Percentiles rank a stretch among this genome's conserved stretches.
Conservation (phyloP, 129 eudicot species). For the Glebionis coronaria region DNA sequence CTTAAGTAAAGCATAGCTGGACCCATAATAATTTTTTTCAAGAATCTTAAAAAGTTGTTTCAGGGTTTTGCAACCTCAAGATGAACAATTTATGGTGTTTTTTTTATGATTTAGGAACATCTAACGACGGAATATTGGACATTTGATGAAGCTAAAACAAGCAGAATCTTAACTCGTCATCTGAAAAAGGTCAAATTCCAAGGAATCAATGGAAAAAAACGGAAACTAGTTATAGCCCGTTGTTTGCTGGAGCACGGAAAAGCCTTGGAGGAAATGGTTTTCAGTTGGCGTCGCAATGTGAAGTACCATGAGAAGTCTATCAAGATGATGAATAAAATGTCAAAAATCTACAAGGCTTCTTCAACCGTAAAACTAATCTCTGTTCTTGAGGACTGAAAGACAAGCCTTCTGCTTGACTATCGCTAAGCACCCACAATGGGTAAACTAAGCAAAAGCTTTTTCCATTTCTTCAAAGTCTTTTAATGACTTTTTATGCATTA, state of each 20-base stretch:
- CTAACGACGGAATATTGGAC: not conserved
- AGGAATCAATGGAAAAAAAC: constrained; percentile 7
- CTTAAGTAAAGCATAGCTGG: not conserved
- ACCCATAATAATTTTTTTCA: not conserved
- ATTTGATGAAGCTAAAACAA: not conserved
- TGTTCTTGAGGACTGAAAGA: too few species aligned
- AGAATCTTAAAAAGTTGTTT: not conserved
- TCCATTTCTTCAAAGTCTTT: too few species aligned
- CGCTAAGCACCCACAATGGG: too few species aligned
- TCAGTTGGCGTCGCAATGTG: constrained; percentile 5
- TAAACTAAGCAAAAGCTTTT: too few species aligned
- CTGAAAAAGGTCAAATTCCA: constrained; percentile 7
- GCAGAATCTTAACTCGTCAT: not conserved
- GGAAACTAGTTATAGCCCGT: not conserved
- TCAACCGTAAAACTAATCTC: not conserved
- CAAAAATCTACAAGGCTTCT: not conserved
- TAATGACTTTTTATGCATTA: too few species aligned
- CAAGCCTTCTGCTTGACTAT: not conserved
- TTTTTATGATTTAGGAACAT: constrained; percentile 12
- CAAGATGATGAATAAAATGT: not conserved
- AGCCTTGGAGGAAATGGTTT: constrained; percentile 3
- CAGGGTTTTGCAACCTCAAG: not conserved
- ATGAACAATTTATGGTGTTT: not conserved
- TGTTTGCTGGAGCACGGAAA: not conserved
- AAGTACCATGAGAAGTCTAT: not conserved